Evolutionary conservation across 257 asterid species (phyloP), one percentile per base, ranked within the genome.

Genomic region (Petunia axillaris): DNA sequence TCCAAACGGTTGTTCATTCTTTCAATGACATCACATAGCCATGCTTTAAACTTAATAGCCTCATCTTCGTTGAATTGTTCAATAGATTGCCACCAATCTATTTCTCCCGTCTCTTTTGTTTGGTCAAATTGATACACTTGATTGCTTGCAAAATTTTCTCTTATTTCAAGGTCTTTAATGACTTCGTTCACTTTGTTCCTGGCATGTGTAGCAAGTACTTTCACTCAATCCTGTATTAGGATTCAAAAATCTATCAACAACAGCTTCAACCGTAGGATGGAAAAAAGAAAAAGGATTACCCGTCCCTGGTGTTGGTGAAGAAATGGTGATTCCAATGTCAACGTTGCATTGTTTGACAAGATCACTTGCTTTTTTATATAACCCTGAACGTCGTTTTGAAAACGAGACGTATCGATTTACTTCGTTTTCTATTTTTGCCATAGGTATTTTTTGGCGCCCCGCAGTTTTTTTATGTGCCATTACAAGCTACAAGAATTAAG

Each of bases 271-370:
- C 3, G 85, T 83, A 1, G 90, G 90, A 39, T 87, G 87, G 40
- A 87, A 87, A 80, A 83, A 87, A 38, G 90, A 85, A 78, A 75
- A 85, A 39, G 87, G 87, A 81, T 85, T 87, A 10, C 88, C 90
- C 0, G 90, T 85, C 4, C 25, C 25, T 25, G 25, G 25, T 25
- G 25, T 25, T 25, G 90, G 90, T 2, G 90, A 87, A 6, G 59
- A 84, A 13, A 87, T 8, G n/a, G 85, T 64, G 60, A 85, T 15
- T 9, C 90, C 90, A 13, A 87, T 58, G 14, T 85, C 90, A 15
- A 81, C 60, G 6, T 81, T 67, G 79, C 88, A 87, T 1, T 83
- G 64, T 2, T 84, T 79, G 77, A 81, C 81, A 15, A 87, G 75
- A 75, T 85, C 90, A 63, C 87, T 85, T 7, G 84, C 87, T n/a